Evolutionary conservation across 179 eudicot genomes (phyloP).

Genomic region (Nepenthes alata): DNA sequence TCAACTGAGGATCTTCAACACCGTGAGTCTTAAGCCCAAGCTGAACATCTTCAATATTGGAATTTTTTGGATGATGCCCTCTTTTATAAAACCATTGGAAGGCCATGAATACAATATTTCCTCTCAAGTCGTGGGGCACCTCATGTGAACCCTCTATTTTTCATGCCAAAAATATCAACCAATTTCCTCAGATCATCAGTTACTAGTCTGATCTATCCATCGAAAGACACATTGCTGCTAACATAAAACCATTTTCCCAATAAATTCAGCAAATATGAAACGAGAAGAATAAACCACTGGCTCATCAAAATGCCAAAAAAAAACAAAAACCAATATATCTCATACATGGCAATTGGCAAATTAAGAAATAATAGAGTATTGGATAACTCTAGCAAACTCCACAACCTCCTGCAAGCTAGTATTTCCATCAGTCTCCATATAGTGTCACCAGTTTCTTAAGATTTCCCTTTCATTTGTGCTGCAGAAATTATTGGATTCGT

Average conservation of each 20-base stretch:
- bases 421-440: too few species aligned
- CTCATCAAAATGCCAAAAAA: too few species aligned
- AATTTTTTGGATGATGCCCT: conserved; percentile 19
- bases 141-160: conserved; percentile 9
- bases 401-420: too few species aligned
- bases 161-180: conserved; percentile 9
- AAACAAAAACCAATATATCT: too few species aligned
- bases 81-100: conserved; percentile 40
- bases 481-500: too few species aligned
- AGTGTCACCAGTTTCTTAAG: too few species aligned
- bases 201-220: conserved; percentile 1
- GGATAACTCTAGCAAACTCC: too few species aligned
- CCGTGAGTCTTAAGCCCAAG: conserved; percentile 19
- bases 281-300: too few species aligned
- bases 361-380: too few species aligned
- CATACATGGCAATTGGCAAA: too few species aligned
- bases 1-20: conserved; percentile 33
- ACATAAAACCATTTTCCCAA: not conserved
- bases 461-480: too few species aligned
- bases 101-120: conserved; percentile 28
- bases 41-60: conserved; percentile 20
- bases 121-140: conserved; percentile 1
- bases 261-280: too few species aligned
- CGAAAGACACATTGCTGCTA: conserved; percentile 10
- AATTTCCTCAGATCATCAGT: not conserved